These are phyloP conservation scores for Miscanthus lutarioriparius DNA, from an alignment of 176 grass and related monocot genomes.

Conservation along the genomic window DNA sequence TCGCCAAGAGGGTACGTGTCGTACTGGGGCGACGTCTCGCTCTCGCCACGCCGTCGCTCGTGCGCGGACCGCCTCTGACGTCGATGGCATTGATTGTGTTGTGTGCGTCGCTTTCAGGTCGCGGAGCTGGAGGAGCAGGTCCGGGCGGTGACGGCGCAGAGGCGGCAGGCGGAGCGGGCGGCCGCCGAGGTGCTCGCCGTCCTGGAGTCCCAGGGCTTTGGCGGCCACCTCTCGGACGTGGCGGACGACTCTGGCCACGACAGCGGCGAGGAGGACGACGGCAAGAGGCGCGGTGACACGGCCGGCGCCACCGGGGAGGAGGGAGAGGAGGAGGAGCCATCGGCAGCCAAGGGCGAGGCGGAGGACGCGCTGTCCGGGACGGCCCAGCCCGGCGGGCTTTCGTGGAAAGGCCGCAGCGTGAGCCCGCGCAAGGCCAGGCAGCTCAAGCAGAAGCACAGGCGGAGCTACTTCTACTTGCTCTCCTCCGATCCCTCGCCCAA, in stretches of 20 bases:
- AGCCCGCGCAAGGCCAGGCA: conserved; percentile 75
- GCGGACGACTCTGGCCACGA: conserved; percentile 61
- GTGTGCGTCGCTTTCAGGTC: conserved; percentile 42
- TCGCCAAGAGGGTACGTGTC: conserved; percentile 62
- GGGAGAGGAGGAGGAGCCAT: not conserved
- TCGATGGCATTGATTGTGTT: not conserved
- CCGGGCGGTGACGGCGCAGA: conserved; percentile 60
- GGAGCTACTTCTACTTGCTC: conserved; percentile 46
- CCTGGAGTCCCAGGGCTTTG: conserved; percentile 65
- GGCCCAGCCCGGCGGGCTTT: conserved; percentile 61
- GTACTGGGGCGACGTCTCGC: not conserved
- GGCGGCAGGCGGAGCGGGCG: conserved; percentile 74
- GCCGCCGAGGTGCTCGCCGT: conserved; percentile 60
- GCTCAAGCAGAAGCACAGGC: conserved; percentile 53
- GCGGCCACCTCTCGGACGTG: conserved; percentile 51
- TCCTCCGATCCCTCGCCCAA: conserved; percentile 66
- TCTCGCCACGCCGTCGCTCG: not conserved
- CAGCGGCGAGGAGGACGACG: conserved; percentile 7
- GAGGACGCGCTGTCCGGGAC: conserved; percentile 55
- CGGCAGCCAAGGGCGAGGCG: conserved; percentile 19
- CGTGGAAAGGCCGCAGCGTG: conserved; percentile 77
- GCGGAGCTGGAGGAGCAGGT: conserved; percentile 92
- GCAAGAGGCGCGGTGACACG: not conserved
- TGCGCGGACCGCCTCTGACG: not conserved
- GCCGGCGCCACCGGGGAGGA: not conserved